Conservation (phyloP, 345 rosid species). For the Combretum micranthum region DNA sequence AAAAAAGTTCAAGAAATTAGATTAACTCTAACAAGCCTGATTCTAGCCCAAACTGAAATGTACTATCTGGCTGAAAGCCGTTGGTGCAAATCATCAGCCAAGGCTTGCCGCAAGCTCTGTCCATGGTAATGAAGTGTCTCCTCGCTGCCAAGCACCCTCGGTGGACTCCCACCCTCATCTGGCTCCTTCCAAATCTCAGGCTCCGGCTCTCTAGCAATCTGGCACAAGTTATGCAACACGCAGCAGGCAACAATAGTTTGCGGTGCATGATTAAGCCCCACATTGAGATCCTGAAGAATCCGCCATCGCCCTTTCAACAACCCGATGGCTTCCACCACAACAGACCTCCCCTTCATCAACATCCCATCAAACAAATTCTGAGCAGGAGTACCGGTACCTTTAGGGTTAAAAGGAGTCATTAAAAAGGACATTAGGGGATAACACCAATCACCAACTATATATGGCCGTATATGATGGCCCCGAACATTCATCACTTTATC, state of each 20-base stretch:
- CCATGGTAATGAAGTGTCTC: slow-evolving; percentile 71
- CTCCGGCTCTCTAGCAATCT: slow-evolving; percentile 94
- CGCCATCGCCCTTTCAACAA: slow-evolving; percentile 89
- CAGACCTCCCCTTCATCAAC: slow-evolving; percentile 96
- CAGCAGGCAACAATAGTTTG: slow-evolving; percentile 98
- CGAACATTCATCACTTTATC: slow-evolving; percentile 68
- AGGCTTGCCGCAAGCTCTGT: slow-evolving; percentile 81
- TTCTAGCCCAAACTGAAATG: slow-evolving; percentile 1
- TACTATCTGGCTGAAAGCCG: slow-evolving; percentile 73
- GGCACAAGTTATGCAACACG: slow-evolving; percentile 94
- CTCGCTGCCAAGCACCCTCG: slow-evolving; percentile 80
- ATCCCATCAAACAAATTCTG: slow-evolving; percentile 94
- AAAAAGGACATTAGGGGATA: slow-evolving; percentile 72
- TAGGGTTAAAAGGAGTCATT: slow-evolving; percentile 87
- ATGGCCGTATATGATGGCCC: slow-evolving; percentile 87
- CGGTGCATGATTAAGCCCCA: slow-evolving; percentile 87
- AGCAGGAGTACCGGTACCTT: slow-evolving; percentile 74
- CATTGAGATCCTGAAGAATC: slow-evolving; percentile 91
- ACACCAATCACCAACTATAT: slow-evolving; percentile 95
- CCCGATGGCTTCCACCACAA: slow-evolving; percentile 90
- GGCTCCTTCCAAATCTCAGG: slow-evolving; percentile 85
- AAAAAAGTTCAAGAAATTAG: too few species aligned
- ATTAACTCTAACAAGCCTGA: neutral
- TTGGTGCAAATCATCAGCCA: slow-evolving; percentile 92
- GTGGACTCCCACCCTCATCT: slow-evolving; percentile 60